A percentile compares a stretch with the other conserved stretches of the same genome.
phyloP scores from a whole-genome alignment of 305 asterid genomes.

The Ruellia speciosa region DNA sequence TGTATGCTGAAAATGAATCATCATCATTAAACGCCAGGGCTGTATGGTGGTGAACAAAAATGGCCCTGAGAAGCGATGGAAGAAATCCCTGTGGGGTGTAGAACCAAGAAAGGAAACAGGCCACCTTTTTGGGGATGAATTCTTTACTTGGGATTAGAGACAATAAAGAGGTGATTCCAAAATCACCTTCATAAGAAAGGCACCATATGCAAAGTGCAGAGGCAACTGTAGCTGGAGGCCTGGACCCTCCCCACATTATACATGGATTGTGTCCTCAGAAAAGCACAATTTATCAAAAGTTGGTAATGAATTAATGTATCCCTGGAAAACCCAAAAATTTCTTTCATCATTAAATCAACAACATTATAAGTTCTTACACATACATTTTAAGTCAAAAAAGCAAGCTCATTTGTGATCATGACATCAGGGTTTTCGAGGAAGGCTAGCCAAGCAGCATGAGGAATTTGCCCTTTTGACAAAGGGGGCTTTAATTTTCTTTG shows the following conservation, averaged over 20 bases:
- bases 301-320: neutral
- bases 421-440: neutral
- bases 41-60: too few relatives aligned
- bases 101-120: too few relatives aligned
- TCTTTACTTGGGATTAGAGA: neutral
- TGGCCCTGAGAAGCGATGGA: too few relatives aligned
- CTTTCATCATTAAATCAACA: neutral
- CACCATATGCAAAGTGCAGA: neutral
- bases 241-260: too few relatives aligned
- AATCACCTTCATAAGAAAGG: neutral
- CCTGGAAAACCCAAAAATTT: neutral
- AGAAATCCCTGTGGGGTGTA: too few relatives aligned
- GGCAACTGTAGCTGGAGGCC: neutral
- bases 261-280: conserved; percentile 22
- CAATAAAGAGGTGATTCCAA: neutral
- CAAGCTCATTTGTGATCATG: neutral
- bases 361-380: too few relatives aligned
- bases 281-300: conserved; percentile 20
- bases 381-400: neutral
- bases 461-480: too few relatives aligned
- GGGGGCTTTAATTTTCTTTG: too few relatives aligned
- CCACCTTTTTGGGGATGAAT: too few relatives aligned
- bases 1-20: too few relatives aligned
- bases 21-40: too few relatives aligned
- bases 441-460: neutral